Base-by-base conservation (phyloP, 2,329 filamentous ascomycete species). In the Monilinia fructigena region DNA sequence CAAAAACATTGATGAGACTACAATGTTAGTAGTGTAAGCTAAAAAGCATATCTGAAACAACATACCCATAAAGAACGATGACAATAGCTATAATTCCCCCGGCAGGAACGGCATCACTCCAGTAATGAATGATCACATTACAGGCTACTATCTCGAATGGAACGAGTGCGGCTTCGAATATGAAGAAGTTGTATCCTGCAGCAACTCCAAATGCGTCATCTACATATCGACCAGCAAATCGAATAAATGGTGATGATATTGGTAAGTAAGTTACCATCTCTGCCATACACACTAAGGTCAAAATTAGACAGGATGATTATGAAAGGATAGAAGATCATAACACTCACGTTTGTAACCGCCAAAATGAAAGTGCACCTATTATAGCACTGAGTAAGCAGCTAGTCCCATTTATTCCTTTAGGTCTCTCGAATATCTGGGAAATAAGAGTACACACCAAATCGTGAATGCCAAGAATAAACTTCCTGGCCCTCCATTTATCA, bases 221-320 rank as follows among this genome's bases (percentile, higher is more conserved):
- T 40, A 92, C 89, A 70, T 86, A 92, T 56, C 88, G 84, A 18
- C 89, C 89, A 4, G 90, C 90, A 72, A 93, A 91, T 35, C 88
- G 86, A 74, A 93, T 90, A 76, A 93, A 93, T 0, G 89, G 89
- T 52, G 89, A 91, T 0, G 89, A 91, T 64, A 93, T 90, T 10
- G 90, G 90, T 2, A 91, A 79, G 70, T 89, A 91, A 0, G 88
- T 90, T 10, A 91, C 89, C 89, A 92, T 91, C 75, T 92, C 90
- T 16, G 88, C 87, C 79, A 90, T 72, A 45, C 81, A n/a, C n/a
- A 59, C 58, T 59, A 16, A 23, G 5, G 8, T 45, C 5, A 48
- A 26, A 38, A 40, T 65, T 62, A 82, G 81, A 92, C 91, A 78
- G 87, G 87, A 0, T 87, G 87, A n/a, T 28, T 28, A 28, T 28